Evolutionary conservation across 1,284 basidiomycete genomes (phyloP), one percentile per base, ranked within the genome.

Genomic region (Cutaneotrichosporon curvatum): DNA sequence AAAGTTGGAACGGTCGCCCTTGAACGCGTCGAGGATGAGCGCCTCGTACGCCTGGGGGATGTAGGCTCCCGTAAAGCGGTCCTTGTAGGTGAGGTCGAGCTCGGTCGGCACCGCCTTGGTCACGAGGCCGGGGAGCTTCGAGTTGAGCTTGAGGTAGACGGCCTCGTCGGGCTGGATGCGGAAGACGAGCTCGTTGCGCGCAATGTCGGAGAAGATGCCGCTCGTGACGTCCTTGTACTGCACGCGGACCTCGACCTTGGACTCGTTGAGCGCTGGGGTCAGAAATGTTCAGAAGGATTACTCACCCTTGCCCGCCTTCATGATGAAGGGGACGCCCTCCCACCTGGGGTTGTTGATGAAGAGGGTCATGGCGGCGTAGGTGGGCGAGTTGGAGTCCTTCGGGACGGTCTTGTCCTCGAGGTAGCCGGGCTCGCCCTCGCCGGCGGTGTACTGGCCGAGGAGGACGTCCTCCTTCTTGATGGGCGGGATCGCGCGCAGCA

Each of bases 31-130:
- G 52, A 91, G 77, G 62, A 94, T 89, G 47, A 94, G 80, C 16
- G 84, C 83, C 74, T 95, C 90, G 70, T 95, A 95, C 28, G 91
- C 90, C 75, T 92, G 89, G 20, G 91, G 91, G 52, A 95, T 91
- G 70, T 84, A 83, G 47, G 81, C 74, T 51, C 91, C 89, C 33
- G 80, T 76, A 76, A 95, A 96, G 42, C 92, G 82, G 52, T 85
- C 79, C 80, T 94, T 92, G 79, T 96, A 96, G 19, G 91, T 92
- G 61, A 96, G 73, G 74, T 96, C 91, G 84, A 96, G 91, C 74
- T 96, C 92, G 39, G 85, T 87, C 32, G 90, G 89, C 49, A 96
- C 80, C 37, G 87, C 87, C 40, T 87, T 82, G 50, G 88, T 92
- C 62, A 83, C 76, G 55, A 95, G 78, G 20, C 91, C 92, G 42